phyloP scores from a whole-genome alignment of 1,139 yeast genomes.

The Zhuliangozyma blackwelliae region DNA sequence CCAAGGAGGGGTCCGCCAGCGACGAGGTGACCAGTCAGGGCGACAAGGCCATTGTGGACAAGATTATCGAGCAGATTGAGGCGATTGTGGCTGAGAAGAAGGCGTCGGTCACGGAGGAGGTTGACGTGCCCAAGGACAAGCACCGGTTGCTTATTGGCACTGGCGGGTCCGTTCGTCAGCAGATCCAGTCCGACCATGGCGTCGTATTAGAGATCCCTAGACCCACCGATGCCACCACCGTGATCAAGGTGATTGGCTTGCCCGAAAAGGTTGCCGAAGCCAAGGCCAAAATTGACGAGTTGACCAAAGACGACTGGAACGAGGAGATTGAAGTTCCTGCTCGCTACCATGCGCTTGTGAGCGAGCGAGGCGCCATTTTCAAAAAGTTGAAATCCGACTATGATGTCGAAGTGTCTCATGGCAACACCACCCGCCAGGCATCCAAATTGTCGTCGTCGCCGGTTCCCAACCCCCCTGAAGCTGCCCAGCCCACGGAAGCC shows the following conservation, averaged over 20 bases:
- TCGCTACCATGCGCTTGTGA: conserved; percentile 53
- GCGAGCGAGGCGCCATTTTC: conserved; percentile 66
- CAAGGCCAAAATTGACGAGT: conserved; percentile 46
- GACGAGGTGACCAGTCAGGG: conserved; percentile 68
- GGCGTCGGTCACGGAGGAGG: conserved; percentile 51
- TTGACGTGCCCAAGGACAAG: conserved; percentile 67
- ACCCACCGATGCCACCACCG: conserved; percentile 43
- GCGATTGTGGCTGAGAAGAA: conserved; percentile 64
- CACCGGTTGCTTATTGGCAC: conserved; percentile 81
- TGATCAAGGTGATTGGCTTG: conserved; percentile 50
- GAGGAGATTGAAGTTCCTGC: conserved; percentile 53
- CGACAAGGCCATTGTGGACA: conserved; percentile 67
- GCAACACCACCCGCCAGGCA: conserved; percentile 48
- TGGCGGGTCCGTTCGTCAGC: conserved; percentile 71
- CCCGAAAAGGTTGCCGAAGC: conserved; percentile 60
- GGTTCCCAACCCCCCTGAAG: conserved; percentile 47
- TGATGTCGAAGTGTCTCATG: conserved; percentile 63
- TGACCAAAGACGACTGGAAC: conserved; percentile 52
- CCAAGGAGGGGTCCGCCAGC: conserved; percentile 65
- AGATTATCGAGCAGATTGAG: conserved; percentile 61
- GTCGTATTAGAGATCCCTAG: conserved; percentile 70
- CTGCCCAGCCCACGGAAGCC: conserved; percentile 44
- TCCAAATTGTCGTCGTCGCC: conserved; percentile 37
- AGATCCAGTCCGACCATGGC: conserved; percentile 64
- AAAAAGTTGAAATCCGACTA: conserved; percentile 52